Evolutionary conservation across 1,139 yeast species (phyloP).

Genomic region (Magnusiomyces sp.): DNA sequence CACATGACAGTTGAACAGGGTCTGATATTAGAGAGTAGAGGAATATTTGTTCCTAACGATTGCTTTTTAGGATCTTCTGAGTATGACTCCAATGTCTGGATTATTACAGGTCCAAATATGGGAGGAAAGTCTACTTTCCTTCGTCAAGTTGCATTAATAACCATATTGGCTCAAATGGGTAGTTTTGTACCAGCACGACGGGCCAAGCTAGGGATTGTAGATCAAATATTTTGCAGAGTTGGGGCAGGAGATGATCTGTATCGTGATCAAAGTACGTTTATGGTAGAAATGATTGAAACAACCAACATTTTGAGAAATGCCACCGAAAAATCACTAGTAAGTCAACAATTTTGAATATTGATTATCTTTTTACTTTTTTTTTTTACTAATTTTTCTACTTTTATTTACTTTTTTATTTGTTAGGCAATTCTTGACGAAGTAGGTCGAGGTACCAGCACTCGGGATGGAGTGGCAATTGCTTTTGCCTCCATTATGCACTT

Average conservation of each 20-base stretch:
- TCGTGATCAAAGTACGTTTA: slow-evolving; percentile 83
- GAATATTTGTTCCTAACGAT: slow-evolving; percentile 57
- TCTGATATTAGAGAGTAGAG: slow-evolving; percentile 89
- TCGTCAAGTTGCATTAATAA: slow-evolving; percentile 79
- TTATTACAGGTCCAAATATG: slow-evolving; percentile 95
- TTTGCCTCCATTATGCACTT: slow-evolving; percentile 66
- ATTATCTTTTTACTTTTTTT: neutral
- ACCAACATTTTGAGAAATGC: slow-evolving; percentile 71
- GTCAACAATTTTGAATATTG: neutral
- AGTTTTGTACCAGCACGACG: slow-evolving; percentile 72
- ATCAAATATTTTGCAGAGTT: slow-evolving; percentile 72
- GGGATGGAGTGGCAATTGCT: slow-evolving; percentile 87
- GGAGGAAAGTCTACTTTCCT: slow-evolving; percentile 92
- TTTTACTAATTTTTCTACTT: neutral
- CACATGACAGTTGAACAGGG: slow-evolving; percentile 32
- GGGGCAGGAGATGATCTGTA: slow-evolving; percentile 90
- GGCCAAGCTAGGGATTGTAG: slow-evolving; percentile 74
- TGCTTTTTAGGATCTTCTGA: slow-evolving; percentile 37
- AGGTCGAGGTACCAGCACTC: slow-evolving; percentile 92
- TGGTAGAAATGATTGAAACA: slow-evolving; percentile 98
- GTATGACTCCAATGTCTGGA: slow-evolving; percentile 40
- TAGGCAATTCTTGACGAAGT: slow-evolving; percentile 83
- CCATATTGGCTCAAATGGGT: slow-evolving; percentile 87
- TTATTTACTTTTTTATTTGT: neutral
- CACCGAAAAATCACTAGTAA: slow-evolving; percentile 51